phyloP scores from a whole-genome alignment of 1,284 basidiomycete species.

The Ceratobasidium sp. region DNA sequence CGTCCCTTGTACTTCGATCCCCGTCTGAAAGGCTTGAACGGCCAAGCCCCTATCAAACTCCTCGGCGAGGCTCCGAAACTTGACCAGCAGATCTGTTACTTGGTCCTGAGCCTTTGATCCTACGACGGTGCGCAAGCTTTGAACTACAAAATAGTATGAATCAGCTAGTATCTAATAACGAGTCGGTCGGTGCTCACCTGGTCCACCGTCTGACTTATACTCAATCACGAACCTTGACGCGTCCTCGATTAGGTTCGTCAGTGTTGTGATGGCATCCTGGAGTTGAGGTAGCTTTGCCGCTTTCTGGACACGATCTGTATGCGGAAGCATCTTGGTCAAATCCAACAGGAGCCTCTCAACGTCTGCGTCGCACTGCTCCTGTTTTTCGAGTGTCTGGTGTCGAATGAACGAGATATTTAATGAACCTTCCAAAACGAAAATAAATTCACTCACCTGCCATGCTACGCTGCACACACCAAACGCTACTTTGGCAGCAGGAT shows the following conservation, averaged over 20 bases:
- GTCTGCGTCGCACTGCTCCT: conserved; percentile 10
- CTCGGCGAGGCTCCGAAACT: background rate
- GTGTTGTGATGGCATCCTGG: background rate
- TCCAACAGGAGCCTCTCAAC: background rate
- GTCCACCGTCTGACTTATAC: conserved; percentile 15
- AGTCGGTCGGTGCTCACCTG: background rate
- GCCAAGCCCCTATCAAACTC: background rate
- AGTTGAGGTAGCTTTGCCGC: conserved; percentile 6
- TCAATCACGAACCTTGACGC: conserved; percentile 13
- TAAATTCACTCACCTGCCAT: background rate
- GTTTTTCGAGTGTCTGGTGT: background rate
- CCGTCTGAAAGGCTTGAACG: background rate
- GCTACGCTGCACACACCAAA: background rate
- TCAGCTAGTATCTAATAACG: no score
- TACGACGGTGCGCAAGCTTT: background rate
- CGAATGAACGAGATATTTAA: background rate
- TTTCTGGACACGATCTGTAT: background rate
- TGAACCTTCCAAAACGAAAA: background rate
- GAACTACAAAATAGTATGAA: background rate
- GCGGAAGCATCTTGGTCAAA: conserved; percentile 1
- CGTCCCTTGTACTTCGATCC: background rate
- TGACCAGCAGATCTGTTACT: background rate
- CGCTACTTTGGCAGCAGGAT: background rate
- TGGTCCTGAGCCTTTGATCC: background rate
- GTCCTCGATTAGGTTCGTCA: conserved; percentile 18